Base-by-base conservation (phyloP, 306 rosid genomes). In the Castanea mollissima region DNA sequence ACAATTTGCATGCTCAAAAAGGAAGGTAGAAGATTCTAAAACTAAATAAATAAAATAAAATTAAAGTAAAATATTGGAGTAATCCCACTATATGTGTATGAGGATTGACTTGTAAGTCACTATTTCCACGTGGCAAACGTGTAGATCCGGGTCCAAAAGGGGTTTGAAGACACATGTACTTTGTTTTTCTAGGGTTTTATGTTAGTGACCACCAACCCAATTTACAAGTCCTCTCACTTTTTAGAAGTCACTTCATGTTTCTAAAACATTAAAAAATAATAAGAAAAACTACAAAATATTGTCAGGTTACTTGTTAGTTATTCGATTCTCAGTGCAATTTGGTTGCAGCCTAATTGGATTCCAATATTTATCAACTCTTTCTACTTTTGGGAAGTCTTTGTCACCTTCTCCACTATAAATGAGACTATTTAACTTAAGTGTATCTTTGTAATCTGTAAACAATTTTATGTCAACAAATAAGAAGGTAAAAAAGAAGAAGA, bases 181-280 rank as follows among this genome's bases (percentile, higher is more conserved):
- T 67, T 8, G 32, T 49, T 2, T 49, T 10, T 10, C 65, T 68
- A 19, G 27, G 25, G 52, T 19, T 67, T 12, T 16, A 7, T 1
- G 19, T 68, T 68, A 68, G 51, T 34, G 52, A 35, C 11, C 51
- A 6, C 71, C 71, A 25, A n/a, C 34, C 32, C 14, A 60, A 68
- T 68, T 35, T n/a, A 35, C 27, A 35, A 18, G 52, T 68, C 27
- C 14, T 35, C 72, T 68, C 52, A 68, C 52, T 23, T 68, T 68
- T 68, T 34, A 6, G 52, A 68, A 68, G 72, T 68, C 72, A 21
- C 72, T 68, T 68, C 72, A n/a, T 68, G 52, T 68, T 35, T 35
- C 52, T 34, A 25, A 19, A 5, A 12, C 15, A 16, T 41, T 41
- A 16, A 15, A 16, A 32, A 32, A 13, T 2, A 14, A 31, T 2